phyloP scores from a whole-genome alignment of 2,329 filamentous ascomycete genomes.

The Calonectria multiphialidica region DNA sequence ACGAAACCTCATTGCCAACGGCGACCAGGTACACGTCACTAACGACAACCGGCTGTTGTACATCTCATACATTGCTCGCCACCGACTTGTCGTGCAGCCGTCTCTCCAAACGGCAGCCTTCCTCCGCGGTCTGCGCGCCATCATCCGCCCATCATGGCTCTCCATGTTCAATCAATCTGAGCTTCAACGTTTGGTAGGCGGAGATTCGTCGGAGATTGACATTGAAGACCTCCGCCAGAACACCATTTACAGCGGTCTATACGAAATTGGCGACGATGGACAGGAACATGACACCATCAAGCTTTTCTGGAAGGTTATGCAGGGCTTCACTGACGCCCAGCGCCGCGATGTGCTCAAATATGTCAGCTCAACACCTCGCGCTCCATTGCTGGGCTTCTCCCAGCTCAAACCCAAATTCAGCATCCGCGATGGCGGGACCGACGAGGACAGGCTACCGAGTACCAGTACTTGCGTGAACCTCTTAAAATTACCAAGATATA shows the following conservation, averaged over 20 bases:
- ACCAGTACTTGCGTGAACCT: constrained; percentile 97
- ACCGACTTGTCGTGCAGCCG: constrained; percentile 86
- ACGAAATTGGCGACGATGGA: constrained; percentile 89
- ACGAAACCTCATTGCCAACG: constrained; percentile 81
- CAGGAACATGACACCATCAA: constrained; percentile 87
- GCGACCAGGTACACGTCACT: constrained; percentile 82
- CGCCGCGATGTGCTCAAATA: constrained; percentile 92
- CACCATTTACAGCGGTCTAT: constrained; percentile 89
- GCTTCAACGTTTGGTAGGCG: constrained; percentile 91
- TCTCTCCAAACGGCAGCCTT: constrained; percentile 88
- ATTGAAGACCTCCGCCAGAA: constrained; percentile 86
- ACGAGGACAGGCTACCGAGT: constrained; percentile 83
- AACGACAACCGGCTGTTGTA: constrained; percentile 96
- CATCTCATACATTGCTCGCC: constrained; percentile 89
- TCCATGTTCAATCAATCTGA: constrained; percentile 99
- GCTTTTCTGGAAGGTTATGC: constrained; percentile 94
- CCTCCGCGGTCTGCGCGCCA: constrained; percentile 84
- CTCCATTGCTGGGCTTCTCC: constrained; percentile 89
- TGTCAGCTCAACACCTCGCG: constrained; percentile 92
- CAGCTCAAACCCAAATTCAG: constrained; percentile 89
- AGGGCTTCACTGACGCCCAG: constrained; percentile 79
- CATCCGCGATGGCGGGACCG: constrained; percentile 79
- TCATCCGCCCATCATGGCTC: constrained; percentile 93
- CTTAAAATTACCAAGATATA: constrained; percentile 90
- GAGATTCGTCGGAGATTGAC: constrained; percentile 87